Conservation (phyloP, 225 moss, liverwort and hornwort genomes). For the Marchantia paleacea region DNA sequence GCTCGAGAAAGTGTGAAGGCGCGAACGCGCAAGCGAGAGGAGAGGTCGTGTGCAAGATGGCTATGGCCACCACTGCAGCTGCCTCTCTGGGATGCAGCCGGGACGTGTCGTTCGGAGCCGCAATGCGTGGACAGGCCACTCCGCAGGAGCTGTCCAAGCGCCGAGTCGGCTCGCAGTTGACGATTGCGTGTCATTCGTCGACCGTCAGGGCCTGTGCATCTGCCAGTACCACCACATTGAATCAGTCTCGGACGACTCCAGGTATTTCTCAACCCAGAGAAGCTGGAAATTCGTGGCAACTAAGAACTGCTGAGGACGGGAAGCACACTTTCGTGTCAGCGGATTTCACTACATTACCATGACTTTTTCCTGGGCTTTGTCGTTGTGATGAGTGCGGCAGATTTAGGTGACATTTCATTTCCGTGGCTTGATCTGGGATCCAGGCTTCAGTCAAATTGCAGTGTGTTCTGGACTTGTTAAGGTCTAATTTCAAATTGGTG, state of each 20-base stretch:
- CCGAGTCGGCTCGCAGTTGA: neutral
- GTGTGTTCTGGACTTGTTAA: too few relatives aligned
- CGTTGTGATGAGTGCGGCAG: neutral
- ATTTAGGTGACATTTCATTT: neutral
- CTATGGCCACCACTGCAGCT: slow-evolving; percentile 10
- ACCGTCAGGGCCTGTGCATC: slow-evolving; percentile 3
- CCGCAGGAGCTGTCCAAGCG: neutral
- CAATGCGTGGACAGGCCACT: slow-evolving; percentile 13
- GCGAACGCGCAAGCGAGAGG: neutral
- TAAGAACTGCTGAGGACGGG: too few relatives aligned
- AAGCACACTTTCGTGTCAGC: too few relatives aligned
- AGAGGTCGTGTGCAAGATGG: slow-evolving; percentile 13
- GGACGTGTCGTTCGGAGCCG: slow-evolving; percentile 27
- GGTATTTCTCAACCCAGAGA: neutral
- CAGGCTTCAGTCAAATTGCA: too few relatives aligned
- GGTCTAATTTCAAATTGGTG: neutral
- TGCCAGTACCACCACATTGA: slow-evolving; percentile 12
- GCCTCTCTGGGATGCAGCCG: neutral
- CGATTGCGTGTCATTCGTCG: neutral
- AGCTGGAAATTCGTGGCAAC: too few relatives aligned
- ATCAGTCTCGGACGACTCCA: slow-evolving; percentile 16
- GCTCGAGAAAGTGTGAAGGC: neutral
- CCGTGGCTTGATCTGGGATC: too few relatives aligned
- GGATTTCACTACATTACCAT: too few relatives aligned
- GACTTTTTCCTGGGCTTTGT: neutral